A percentile compares a stretch with the other conserved stretches of the same genome.
Conservation (phyloP, 768 basidiomycete genomes). For the Udeniomyces megalosporus region DNA sequence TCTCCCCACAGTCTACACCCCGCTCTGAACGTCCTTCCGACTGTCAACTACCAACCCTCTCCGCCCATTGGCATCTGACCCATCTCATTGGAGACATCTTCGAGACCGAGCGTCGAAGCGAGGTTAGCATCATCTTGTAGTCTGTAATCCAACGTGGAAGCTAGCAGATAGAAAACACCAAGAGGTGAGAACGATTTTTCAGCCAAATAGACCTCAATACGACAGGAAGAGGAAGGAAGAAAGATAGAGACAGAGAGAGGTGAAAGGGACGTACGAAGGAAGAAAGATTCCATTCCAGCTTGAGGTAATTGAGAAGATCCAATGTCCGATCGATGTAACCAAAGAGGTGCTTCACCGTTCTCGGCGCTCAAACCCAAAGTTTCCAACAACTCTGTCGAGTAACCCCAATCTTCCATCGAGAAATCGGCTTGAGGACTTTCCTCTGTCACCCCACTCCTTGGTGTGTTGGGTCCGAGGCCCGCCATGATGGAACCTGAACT, state of each 20-base stretch:
- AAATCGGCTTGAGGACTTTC: slow-evolving; percentile 15
- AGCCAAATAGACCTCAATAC: neutral
- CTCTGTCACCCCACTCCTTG: neutral
- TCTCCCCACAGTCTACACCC: too few species aligned
- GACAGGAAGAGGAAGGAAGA: neutral
- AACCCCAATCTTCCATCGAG: slow-evolving; percentile 9
- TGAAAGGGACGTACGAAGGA: neutral
- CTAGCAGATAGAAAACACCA: neutral
- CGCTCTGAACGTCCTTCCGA: too few species aligned
- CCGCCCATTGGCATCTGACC: too few species aligned
- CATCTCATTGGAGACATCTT: too few species aligned
- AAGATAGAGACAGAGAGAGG: neutral
- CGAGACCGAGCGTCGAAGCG: neutral
- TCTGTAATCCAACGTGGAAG: slow-evolving; percentile 12
- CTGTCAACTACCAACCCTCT: too few species aligned
- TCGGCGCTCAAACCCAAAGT: neutral
- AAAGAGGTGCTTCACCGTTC: neutral
- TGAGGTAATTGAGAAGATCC: slow-evolving; percentile 9
- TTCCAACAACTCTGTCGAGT: slow-evolving; percentile 11
- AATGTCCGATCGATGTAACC: slow-evolving; percentile 15
- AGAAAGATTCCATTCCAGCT: slow-evolving; percentile 8
- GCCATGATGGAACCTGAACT: neutral
- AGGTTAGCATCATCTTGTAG: slow-evolving; percentile 3
- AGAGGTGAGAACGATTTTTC: neutral
- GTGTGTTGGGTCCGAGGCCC: neutral